Evolutionary conservation across 768 basidiomycete species (phyloP).

Genomic region (Harrya chromipes): DNA sequence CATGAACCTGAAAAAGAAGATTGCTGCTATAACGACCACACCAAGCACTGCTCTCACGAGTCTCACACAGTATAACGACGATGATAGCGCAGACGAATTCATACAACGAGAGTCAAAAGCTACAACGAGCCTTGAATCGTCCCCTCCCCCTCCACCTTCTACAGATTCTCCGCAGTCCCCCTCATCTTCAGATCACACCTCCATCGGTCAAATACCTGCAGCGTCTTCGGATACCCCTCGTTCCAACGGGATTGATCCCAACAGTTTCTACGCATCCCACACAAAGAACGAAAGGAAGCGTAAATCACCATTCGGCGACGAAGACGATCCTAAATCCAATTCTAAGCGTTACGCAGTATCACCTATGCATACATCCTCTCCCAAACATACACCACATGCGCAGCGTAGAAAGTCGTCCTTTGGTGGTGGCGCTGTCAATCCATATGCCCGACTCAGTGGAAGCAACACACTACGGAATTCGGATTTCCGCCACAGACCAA

Average conservation of each 20-base stretch:
- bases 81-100: constrained; percentile 33
- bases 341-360: constrained; percentile 19
- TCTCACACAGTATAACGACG: constrained; percentile 42
- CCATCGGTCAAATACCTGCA: constrained; percentile 17
- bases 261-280: constrained; percentile 37
- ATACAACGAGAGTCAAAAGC: constrained; percentile 16
- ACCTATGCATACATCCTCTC: constrained; percentile 21
- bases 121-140: constrained; percentile 21
- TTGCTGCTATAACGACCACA: constrained; percentile 36
- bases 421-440: constrained; percentile 32
- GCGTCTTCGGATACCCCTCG: constrained; percentile 18
- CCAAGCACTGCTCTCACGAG: constrained; percentile 36
- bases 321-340: constrained; percentile 23
- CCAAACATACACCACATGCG: constrained; percentile 19
- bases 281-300: constrained; percentile 36
- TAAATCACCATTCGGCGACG: constrained; percentile 36
- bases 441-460: constrained; percentile 34
- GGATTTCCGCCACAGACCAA: constrained; percentile 20
- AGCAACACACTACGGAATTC: constrained; percentile 34
- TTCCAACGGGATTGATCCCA: constrained; percentile 31
- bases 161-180: constrained; percentile 33
- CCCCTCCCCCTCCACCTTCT: constrained; percentile 32
- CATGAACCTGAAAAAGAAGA: constrained; percentile 49
- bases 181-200: constrained; percentile 29
- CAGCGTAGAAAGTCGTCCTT: constrained; percentile 31